Evolutionary conservation across 306 rosid genomes (phyloP), one percentile per base, ranked within the genome.

Genomic region (Pterocarpus macrocarpus): DNA sequence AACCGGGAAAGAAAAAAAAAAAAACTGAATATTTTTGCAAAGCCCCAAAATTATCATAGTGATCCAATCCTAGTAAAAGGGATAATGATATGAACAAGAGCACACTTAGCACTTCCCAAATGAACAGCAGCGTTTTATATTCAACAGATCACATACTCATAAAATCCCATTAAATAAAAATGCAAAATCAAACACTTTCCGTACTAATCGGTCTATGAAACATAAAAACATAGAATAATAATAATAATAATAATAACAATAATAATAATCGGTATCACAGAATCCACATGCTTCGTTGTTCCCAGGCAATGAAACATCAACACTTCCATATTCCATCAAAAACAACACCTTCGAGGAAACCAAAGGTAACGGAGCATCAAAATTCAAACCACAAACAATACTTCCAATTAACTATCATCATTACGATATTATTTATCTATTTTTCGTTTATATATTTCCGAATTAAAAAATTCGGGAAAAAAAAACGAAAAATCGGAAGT

Each of bases 241-340:
- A 15, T 7, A 43, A 53, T 53, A 9, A 64, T 15, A 36, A 15
- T 22, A 22, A 22, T 1, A 22, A 22, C 28, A 22, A 22, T 22
- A 22, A 22, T 22, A 22, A 22, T 22, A 22, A 22, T 22, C 28
- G 35, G 1, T 4, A 34, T 17, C 7, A 45, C 28, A 70, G 61
- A 63, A 5, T 44, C 74, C 30, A 34, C 16, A 77, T 49, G 76
- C 80, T 41, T 55, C 67, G 30, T 50, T 15, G 12, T 49, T 73
- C 62, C 64, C 82, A 2, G 57, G 56, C 81, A 43, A 82, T 12
- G 13, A 53, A 80, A 69, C 65, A 68, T 59, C 49, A 33, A 52
- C 58, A 64, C 34, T 30, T 12, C 0, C 35, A 67, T 28, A 7
- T 44, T 62, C 47, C 17, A n/a, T 7, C 74, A 68, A 71, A 39